These are phyloP conservation scores for Ogataea nonfermentans DNA, from an alignment of 805 yeast species.

Conservation along the genomic window DNA sequence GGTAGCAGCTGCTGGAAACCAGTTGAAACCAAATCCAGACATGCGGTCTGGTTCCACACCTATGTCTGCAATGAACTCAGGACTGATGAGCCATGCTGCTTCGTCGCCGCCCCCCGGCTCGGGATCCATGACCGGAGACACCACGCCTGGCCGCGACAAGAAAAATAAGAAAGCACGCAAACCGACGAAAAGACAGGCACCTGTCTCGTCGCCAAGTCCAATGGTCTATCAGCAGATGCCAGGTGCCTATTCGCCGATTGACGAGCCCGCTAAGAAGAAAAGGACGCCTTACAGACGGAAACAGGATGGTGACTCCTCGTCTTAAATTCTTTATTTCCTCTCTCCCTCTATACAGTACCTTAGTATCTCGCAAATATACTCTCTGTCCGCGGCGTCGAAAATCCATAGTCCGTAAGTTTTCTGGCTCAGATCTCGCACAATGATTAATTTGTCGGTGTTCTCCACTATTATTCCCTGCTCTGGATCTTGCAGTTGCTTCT, in stretches of 20 bases:
- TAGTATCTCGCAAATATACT: conserved; percentile 47
- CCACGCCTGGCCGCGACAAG: conserved; percentile 15
- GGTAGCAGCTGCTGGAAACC: conserved; percentile 27
- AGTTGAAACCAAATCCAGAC: conserved; percentile 9
- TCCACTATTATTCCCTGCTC: conserved; percentile 59
- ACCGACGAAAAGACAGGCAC: conserved; percentile 33
- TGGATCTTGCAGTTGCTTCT: conserved; percentile 35
- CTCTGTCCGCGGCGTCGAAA: conserved; percentile 65
- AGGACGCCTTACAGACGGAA: conserved; percentile 30
- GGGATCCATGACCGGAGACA: conserved; percentile 8
- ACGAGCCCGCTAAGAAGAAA: conserved; percentile 31
- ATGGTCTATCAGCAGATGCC: conserved; percentile 33
- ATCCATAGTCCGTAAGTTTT: conserved; percentile 80
- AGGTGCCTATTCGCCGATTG: conserved; percentile 22
- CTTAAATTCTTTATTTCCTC: neutral
- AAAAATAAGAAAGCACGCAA: conserved; percentile 31
- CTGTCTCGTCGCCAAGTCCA: conserved; percentile 23
- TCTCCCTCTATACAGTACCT: conserved; percentile 28
- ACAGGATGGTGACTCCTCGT: conserved; percentile 9
- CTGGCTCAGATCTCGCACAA: conserved; percentile 63
- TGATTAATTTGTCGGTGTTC: conserved; percentile 64
- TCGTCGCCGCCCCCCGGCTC: conserved; percentile 10
- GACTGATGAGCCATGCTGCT: conserved; percentile 2
- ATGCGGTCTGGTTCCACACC: conserved; percentile 8
- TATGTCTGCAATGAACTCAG: conserved; percentile 2